Evolutionary conservation across 2,329 filamentous ascomycete genomes (phyloP), one percentile per base, ranked within the genome.

Genomic region (Trichothecium sympodiale): DNA sequence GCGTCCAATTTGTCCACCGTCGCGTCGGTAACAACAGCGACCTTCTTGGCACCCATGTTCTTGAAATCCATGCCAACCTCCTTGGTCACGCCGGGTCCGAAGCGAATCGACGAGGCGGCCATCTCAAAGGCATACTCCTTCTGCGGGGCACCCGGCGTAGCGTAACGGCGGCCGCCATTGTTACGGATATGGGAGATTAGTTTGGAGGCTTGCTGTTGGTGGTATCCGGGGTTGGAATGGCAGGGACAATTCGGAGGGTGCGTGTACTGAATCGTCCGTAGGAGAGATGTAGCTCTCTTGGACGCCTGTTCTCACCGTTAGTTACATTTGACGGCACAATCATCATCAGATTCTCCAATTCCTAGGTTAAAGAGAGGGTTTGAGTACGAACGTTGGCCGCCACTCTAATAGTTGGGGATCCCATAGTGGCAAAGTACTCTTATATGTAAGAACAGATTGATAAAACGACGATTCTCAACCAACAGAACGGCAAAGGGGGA

Each of bases 51-150:
- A 12, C 83, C 83, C 68, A 98, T 71, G 55, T 98, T 96, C 61
- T 78, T 81, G 47, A 96, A 80, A 60, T 98, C 91, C 91, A 96
- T 96, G 44, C 91, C 91, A 15, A 98, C 87, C 60, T 98, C 91
- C 58, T 86, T 85, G 17, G 91, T 98, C 38, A 82, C 83, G 5
- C 91, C 91, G 0, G 86, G 85, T 0, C 91, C 91, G 50, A 96
- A 98, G 10, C 91, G 78, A 51, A 98, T 95, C 18, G 82, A 85
- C 1, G 85, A 94, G 2, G 91, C 87, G 0, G 91, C 91, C 89
- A 98, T 94, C 59, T 98, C 91, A 54, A 98, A 98, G 12, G 91
- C 91, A 62, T 98, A 98, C 57, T 98, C 91, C 56, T 93, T 94
- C 51, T 87, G 71, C 8, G 70, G 61, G 18, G 82, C 44, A 23